These are phyloP conservation scores for Diaporthe sp. DNA, from an alignment of 2,329 filamentous ascomycete genomes.

Conservation along the genomic window DNA sequence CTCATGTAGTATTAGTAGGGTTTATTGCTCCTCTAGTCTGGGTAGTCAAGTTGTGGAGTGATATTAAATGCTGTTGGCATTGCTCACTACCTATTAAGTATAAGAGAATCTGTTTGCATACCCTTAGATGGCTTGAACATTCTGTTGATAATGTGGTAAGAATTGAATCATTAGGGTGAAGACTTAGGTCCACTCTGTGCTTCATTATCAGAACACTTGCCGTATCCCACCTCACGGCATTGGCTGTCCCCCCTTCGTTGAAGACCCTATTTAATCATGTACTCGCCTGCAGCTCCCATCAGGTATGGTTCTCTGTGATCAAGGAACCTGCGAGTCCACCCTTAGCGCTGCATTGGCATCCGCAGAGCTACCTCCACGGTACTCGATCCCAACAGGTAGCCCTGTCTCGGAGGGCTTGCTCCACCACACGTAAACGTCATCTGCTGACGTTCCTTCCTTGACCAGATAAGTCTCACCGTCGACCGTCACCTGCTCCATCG, in stretches of 20 bases:
- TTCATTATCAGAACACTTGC: background rate
- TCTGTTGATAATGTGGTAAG: background rate
- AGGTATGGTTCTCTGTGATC: background rate
- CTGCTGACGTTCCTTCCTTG: background rate
- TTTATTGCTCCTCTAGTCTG: background rate
- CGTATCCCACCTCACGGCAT: background rate
- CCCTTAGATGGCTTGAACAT: background rate
- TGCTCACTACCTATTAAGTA: background rate
- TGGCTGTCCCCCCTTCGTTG: background rate
- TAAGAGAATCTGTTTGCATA: background rate
- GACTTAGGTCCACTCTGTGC: background rate
- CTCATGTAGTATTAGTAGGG: background rate
- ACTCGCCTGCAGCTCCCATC: background rate
- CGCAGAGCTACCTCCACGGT: background rate
- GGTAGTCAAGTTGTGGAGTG: background rate
- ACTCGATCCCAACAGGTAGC: conserved; percentile 1
- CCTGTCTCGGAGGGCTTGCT: conserved; percentile 7
- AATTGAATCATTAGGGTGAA: background rate
- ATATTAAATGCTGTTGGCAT: background rate
- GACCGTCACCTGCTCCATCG: conserved; percentile 8
- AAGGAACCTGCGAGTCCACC: background rate
- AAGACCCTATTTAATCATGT: background rate
- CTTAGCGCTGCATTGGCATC: conserved; percentile 15
- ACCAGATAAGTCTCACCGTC: background rate
- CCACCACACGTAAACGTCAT: conserved; percentile 23